These are phyloP conservation scores for Scutellaria minor DNA, from an alignment of 257 asterid species.

Conservation along the genomic window DNA sequence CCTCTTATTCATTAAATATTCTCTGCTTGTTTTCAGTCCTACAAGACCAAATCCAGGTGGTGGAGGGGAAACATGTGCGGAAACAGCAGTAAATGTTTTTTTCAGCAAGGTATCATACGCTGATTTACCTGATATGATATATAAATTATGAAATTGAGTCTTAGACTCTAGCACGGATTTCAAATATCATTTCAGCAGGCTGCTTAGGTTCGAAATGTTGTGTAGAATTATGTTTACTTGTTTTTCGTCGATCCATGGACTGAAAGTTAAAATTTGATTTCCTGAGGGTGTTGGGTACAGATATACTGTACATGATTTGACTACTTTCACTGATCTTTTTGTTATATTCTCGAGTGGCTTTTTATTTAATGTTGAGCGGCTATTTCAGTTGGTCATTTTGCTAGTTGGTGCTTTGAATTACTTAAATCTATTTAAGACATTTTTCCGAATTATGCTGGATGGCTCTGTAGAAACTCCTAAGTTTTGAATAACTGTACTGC, in stretches of 20 bases:
- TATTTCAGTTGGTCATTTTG: neutral
- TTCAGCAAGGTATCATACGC: slow-evolving; percentile 80
- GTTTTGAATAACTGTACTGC: slow-evolving; percentile 9
- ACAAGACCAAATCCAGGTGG: slow-evolving; percentile 96
- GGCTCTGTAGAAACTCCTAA: neutral
- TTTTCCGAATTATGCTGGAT: slow-evolving; percentile 18
- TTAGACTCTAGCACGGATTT: neutral
- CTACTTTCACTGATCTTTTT: neutral
- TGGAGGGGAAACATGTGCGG: slow-evolving; percentile 99
- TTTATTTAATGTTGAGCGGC: neutral
- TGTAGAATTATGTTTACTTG: slow-evolving; percentile 4
- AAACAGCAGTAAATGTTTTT: slow-evolving; percentile 84
- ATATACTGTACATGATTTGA: slow-evolving; percentile 1
- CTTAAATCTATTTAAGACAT: slow-evolving; percentile 4
- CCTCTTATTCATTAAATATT: slow-evolving; percentile 13
- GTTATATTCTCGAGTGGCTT: neutral
- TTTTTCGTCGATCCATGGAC: neutral
- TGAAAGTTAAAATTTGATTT: slow-evolving; percentile 13
- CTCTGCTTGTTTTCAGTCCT: slow-evolving; percentile 67
- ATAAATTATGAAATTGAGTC: slow-evolving; percentile 11
- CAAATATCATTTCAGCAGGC: slow-evolving; percentile 11
- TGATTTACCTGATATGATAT: slow-evolving; percentile 20
- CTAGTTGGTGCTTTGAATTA: slow-evolving; percentile 26
- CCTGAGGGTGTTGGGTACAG: neutral
- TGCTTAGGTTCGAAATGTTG: slow-evolving; percentile 9